Evolutionary conservation across 2,329 filamentous ascomycete species (phyloP).

Genomic region (Fusarium circinatum): DNA sequence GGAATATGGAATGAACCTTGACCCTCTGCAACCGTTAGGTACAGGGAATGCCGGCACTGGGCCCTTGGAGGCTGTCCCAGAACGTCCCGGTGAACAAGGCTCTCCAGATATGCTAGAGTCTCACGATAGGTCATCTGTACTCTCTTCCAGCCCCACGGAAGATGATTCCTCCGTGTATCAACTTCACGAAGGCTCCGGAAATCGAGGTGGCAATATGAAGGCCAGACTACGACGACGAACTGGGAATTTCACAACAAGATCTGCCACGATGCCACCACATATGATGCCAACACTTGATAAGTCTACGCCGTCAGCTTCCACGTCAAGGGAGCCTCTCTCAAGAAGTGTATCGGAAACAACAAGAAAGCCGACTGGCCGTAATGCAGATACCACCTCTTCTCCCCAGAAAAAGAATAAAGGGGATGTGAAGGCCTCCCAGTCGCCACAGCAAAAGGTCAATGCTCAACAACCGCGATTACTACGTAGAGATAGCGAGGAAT

Average conservation of each 20-base stretch:
- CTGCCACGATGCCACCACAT: conserved; percentile 45
- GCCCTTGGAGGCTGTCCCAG: conserved; percentile 20
- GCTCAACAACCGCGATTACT: conserved; percentile 13
- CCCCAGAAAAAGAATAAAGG: not conserved
- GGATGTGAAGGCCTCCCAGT: conserved; percentile 2
- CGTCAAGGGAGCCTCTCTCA: conserved; percentile 38
- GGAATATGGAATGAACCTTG: conserved; percentile 7
- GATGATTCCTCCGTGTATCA: conserved; percentile 33
- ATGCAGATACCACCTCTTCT: not conserved
- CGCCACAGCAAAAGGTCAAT: not conserved
- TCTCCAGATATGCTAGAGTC: not conserved
- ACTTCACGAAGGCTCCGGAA: conserved; percentile 48
- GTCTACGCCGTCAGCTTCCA: conserved; percentile 46
- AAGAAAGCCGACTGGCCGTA: not conserved
- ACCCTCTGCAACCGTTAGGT: conserved; percentile 9
- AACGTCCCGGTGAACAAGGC: conserved; percentile 13
- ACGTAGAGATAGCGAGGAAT: conserved; percentile 53
- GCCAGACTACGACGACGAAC: conserved; percentile 47
- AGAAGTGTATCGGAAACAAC: conserved; percentile 4
- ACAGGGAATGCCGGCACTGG: not conserved
- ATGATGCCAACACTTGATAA: conserved; percentile 42
- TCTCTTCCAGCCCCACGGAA: conserved; percentile 16
- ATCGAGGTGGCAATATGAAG: conserved; percentile 43
- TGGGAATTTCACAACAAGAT: conserved; percentile 46
- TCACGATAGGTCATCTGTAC: conserved; percentile 13